phyloP scores from a whole-genome alignment of 2,329 filamentous ascomycete genomes.

The Fusarium clavum region DNA sequence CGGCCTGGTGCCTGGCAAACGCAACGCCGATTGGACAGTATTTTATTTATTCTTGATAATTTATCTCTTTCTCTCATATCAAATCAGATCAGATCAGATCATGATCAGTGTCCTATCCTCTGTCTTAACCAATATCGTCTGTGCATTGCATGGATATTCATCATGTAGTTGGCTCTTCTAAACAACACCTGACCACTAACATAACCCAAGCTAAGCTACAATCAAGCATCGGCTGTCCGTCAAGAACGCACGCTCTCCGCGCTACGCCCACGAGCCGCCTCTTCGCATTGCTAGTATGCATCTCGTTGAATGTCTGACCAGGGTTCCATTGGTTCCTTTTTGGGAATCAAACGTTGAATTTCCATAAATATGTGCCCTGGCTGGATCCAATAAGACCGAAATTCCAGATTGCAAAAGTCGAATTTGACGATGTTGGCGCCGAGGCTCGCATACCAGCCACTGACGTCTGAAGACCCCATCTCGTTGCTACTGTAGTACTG shows the following conservation, averaged over 20 bases:
- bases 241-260: constrained; percentile 13
- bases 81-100: not conserved
- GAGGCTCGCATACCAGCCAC: constrained; percentile 29
- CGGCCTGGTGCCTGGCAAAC: constrained; percentile 40
- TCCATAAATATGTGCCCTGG: constrained; percentile 8
- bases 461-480: constrained; percentile 28
- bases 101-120: not conserved
- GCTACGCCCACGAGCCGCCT: constrained; percentile 30
- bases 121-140: not conserved
- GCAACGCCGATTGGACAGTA: constrained; percentile 17
- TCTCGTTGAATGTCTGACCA: constrained; percentile 2
- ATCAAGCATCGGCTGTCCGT: not conserved
- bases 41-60: constrained; percentile 1
- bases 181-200: constrained; percentile 12
- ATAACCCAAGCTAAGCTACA: not conserved
- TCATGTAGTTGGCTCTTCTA: not conserved
- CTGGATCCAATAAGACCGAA: constrained; percentile 27
- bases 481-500: not conserved
- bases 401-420: constrained; percentile 9
- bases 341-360: not conserved
- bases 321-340: constrained; percentile 24
- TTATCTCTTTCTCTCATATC: not conserved
- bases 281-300: constrained; percentile 27
- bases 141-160: not conserved
- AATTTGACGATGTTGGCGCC: constrained; percentile 6